Base-by-base conservation (phyloP, 2,329 filamentous ascomycete species). In the Colletotrichum sp. region DNA sequence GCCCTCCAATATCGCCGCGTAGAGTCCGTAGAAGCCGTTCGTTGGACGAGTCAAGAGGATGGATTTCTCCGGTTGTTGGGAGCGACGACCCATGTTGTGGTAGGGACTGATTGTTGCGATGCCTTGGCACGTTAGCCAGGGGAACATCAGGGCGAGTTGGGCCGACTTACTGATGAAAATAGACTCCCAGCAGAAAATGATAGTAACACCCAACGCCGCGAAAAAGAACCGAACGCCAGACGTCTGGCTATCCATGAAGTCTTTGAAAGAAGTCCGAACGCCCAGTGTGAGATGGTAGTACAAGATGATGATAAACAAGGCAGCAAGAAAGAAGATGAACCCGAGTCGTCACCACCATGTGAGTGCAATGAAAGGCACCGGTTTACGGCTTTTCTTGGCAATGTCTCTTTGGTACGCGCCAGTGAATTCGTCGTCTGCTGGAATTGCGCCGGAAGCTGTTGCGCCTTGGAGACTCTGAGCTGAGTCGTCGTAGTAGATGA, bases 101-200 rank as follows among this genome's bases (percentile, higher is more conserved):
- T 85, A 88, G 2, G 87, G 87, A 16, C 82, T 83, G 47, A 87
- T 81, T 66, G 84, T 84, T 11, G 86, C 84, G 59, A 88, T 82
- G 66, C 85, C 87, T 88, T 27, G 12, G 7, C 15, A 7, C 31
- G 64, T 74, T 66, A 71, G 72, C 18, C 55, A 66, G 31, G 15
- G 8, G 29, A 61, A 18, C 16, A 4, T 4, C 9, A 34, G n/a
- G 58, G 18, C 15, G n/a, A 31, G 18, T 2, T 18, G 21, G 6
- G 36, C 29, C 4, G 34, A 78, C 79, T 77, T 77, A 83, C 82
- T 82, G 61, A 81, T 73, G 68, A 87, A 86, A 6, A 87, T 81
- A 2, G 81, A 79, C 15, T 83, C 79, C 85, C 84, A 87, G 61
- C 82, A 82, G 34, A 86, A 82, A 3, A 84, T 82, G 6, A 86